These are phyloP conservation scores for Coprinopsis strossmayeri DNA, from an alignment of 768 basidiomycete species.

Conservation along the genomic window DNA sequence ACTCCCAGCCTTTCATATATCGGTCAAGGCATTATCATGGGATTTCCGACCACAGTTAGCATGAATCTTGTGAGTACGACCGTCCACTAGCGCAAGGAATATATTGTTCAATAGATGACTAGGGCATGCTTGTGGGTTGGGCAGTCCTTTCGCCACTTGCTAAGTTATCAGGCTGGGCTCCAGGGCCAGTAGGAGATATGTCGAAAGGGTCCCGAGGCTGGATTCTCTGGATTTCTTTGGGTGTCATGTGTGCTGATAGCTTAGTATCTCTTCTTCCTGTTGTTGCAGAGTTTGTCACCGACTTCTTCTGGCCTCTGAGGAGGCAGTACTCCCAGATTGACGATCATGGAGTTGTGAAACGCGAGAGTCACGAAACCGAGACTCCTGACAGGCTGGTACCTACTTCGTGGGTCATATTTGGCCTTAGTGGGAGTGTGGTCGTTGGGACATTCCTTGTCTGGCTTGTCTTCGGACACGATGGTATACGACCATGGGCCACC, in stretches of 20 bases:
- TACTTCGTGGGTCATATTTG: conserved; percentile 65
- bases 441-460: conserved; percentile 78
- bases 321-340: conserved; percentile 18
- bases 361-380: conserved; percentile 62
- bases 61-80: conserved; percentile 89
- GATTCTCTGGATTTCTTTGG: conserved; percentile 95
- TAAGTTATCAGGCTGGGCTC: conserved; percentile 83
- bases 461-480: conserved; percentile 84
- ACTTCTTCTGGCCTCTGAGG: conserved; percentile 21
- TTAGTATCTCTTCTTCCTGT: conserved; percentile 82
- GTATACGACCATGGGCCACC: conserved; percentile 95
- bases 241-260: conserved; percentile 93
- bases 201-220: conserved; percentile 85
- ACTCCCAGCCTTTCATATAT: conserved; percentile 89
- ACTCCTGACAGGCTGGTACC: conserved; percentile 79
- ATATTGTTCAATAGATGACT: too few relatives aligned
- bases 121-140: conserved; percentile 99
- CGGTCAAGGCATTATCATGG: conserved; percentile 98
- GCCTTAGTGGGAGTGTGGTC: conserved; percentile 53
- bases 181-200: conserved; percentile 86
- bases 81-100: too few relatives aligned
- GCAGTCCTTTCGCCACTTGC: conserved; percentile 86
- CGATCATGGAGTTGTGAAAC: conserved; percentile 17
- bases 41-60: conserved; percentile 86
- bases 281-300: conserved; percentile 42